Conservation (phyloP, 2,329 filamentous ascomycete genomes). For the Podosphaera xanthii region DNA sequence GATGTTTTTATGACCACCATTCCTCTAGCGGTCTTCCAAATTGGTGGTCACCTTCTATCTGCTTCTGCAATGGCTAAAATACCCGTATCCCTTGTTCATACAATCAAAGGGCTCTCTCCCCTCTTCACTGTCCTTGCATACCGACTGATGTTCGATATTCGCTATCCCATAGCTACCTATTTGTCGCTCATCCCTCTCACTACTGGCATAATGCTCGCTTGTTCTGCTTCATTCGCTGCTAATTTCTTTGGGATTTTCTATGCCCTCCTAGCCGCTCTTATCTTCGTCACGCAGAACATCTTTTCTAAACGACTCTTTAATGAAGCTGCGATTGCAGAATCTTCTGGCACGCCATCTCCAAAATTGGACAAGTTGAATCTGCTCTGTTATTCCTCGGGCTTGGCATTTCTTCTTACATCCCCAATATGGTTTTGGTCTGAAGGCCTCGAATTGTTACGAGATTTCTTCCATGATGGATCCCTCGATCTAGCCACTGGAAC, state of each 20-base stretch:
- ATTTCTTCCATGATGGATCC: constrained; percentile 62
- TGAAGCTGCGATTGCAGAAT: constrained; percentile 66
- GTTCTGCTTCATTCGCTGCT: constrained; percentile 72
- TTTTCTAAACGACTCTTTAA: constrained; percentile 97
- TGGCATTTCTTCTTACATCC: constrained; percentile 70
- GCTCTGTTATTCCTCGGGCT: constrained; percentile 84
- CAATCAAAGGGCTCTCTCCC: constrained; percentile 91
- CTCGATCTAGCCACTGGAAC: constrained; percentile 36
- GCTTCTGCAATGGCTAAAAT: constrained; percentile 88
- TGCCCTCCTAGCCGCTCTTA: constrained; percentile 69
- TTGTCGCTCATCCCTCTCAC: constrained; percentile 78
- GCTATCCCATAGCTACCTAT: constrained; percentile 72
- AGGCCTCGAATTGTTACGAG: constrained; percentile 51
- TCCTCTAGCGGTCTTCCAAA: constrained; percentile 81
- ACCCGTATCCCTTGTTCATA: constrained; percentile 89
- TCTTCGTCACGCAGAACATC: constrained; percentile 97
- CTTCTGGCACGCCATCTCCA: constrained; percentile 42
- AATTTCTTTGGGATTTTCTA: constrained; percentile 80
- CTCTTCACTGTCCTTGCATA: constrained; percentile 91
- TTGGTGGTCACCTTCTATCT: constrained; percentile 79
- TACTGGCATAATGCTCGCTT: constrained; percentile 83
- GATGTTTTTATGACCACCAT: constrained; percentile 72
- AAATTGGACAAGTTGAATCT: constrained; percentile 95
- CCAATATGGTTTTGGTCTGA: constrained; percentile 91
- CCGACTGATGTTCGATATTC: constrained; percentile 67